Evolutionary conservation across 2,329 filamentous ascomycete genomes (phyloP), one percentile per base, ranked within the genome.

Genomic region (Cladosporium sp.): DNA sequence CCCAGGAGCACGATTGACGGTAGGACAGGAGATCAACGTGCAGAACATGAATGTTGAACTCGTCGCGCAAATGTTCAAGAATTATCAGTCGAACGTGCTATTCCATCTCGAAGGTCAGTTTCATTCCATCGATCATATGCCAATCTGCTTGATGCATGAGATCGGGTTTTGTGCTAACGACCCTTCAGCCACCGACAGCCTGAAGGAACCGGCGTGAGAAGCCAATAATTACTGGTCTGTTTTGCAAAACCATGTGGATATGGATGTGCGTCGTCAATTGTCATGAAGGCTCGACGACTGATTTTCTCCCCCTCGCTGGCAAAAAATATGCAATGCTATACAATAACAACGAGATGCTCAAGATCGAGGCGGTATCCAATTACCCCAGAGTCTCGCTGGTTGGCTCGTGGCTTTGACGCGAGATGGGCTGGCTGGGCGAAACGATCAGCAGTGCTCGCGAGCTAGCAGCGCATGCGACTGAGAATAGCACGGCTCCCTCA

Each of bases 61-160:
- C 2, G 94, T 97, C 4, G 92, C 93, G 0, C 93, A 97, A 71
- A 99, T 99, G 94, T 99, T 97, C 80, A 97, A 97, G 78, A 99
- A 97, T 76, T 99, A 99, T 73, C 92, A 97, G 73, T 96, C 91
- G 10, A 99, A 97, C 67, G 93, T 97, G 13, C 78, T 97, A 5
- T 97, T 99, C 73, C 94, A 99, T 68, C 81, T 99, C 5, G 94
- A 97, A 85, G 94, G 94, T 95, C 10, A 47, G 79, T n/a, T n/a
- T 64, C 15, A 4, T 10, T 32, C 28, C 7, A 42, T 42, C 39
- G 19, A 2, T 45, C 22, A 28, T 22, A 28, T 45, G 22, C 10
- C 17, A 15, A 45, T 10, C 19, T 22, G n/a, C n/a, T 5, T 7
- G 12, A 5, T 32, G 3, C 3, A 32, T 32, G 28, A 32, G 8